phyloP scores from a whole-genome alignment of 2,329 filamentous ascomycete species.

The Aspergillus tanneri region DNA sequence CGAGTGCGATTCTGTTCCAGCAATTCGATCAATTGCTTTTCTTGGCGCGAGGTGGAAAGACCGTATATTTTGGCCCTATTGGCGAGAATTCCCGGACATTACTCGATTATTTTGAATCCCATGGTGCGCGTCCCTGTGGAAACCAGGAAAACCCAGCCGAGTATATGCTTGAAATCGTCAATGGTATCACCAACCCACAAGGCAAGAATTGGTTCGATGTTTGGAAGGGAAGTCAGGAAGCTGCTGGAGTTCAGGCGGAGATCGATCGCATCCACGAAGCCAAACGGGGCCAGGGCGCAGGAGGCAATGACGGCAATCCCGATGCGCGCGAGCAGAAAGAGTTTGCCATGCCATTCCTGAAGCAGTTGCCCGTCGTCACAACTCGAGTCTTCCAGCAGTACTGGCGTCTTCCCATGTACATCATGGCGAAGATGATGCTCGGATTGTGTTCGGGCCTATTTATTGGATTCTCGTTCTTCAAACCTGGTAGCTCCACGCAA shows the following conservation, averaged over 20 bases:
- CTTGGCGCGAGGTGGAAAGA: conserved; percentile 62
- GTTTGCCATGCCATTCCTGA: conserved; percentile 70
- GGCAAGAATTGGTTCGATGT: conserved; percentile 59
- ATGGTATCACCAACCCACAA: conserved; percentile 31
- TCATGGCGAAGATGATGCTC: conserved; percentile 74
- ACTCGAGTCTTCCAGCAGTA: conserved; percentile 82
- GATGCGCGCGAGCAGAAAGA: conserved; percentile 65
- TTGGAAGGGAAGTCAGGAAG: conserved; percentile 61
- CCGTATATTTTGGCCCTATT: conserved; percentile 67
- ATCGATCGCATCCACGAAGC: conserved; percentile 56
- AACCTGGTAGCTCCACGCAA: conserved; percentile 67
- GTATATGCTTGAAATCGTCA: conserved; percentile 65
- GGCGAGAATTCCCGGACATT: conserved; percentile 57
- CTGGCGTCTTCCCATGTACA: conserved; percentile 82
- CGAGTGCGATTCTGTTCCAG: conserved; percentile 86
- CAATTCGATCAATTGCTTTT: conserved; percentile 67
- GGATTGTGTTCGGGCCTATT: conserved; percentile 65
- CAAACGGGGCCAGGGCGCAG: conserved; percentile 34
- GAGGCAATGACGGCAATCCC: conserved; percentile 31
- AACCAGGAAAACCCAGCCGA: conserved; percentile 69
- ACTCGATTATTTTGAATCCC: conserved; percentile 62
- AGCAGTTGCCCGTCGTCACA: conserved; percentile 66
- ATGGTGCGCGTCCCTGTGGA: conserved; percentile 60
- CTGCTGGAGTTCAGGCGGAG: conserved; percentile 54
- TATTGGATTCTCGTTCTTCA: conserved; percentile 79